Conservation (phyloP, 345 rosid species). For the Xanthoceras sorbifolium region DNA sequence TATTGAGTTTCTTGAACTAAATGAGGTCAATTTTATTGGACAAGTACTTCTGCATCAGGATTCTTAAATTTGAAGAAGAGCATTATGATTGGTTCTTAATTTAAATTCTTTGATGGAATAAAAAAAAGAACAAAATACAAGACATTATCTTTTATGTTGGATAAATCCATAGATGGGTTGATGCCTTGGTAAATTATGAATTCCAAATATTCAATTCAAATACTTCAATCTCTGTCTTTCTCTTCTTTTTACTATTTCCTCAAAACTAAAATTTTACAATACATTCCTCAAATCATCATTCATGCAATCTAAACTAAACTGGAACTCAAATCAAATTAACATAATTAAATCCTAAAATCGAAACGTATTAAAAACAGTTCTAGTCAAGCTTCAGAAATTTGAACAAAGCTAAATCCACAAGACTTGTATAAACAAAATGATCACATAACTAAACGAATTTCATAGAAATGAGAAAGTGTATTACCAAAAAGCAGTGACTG, state of each 20-base stretch:
- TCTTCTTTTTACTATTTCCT: too few relatives aligned
- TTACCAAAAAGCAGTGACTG: constrained; percentile 75
- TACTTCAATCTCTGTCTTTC: too few relatives aligned
- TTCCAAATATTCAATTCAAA: too few relatives aligned
- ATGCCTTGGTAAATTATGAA: too few relatives aligned
- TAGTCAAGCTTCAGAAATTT: background rate
- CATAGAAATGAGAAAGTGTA: background rate
- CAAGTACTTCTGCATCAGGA: background rate
- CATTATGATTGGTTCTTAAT: too few relatives aligned
- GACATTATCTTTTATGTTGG: too few relatives aligned
- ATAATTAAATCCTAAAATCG: background rate
- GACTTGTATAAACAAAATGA: background rate
- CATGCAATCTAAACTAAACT: background rate
- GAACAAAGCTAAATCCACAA: background rate
- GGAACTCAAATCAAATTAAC: background rate
- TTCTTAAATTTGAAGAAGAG: too few relatives aligned
- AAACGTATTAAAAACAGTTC: background rate
- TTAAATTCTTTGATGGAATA: too few relatives aligned
- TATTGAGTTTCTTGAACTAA: background rate
- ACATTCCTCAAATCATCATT: background rate
- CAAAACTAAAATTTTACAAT: too few relatives aligned
- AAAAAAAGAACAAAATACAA: too few relatives aligned
- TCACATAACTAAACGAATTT: constrained; percentile 1
- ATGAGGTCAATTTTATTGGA: background rate
- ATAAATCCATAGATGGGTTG: too few relatives aligned